These are phyloP conservation scores for Sarocladium strictum DNA, from an alignment of 2,329 filamentous ascomycete species.

Conservation along the genomic window DNA sequence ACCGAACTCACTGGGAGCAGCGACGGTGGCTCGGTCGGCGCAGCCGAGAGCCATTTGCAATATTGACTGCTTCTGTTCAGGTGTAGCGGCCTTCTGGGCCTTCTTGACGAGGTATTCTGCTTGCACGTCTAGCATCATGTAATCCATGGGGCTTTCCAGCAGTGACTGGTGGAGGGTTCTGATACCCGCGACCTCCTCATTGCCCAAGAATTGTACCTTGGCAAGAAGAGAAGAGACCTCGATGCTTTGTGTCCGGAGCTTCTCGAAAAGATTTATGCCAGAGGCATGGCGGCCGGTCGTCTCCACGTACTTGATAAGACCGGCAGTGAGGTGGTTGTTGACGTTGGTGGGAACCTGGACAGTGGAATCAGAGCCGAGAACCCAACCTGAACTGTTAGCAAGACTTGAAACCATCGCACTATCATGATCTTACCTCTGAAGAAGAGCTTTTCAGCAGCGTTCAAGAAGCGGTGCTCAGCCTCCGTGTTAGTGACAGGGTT, in stretches of 20 bases:
- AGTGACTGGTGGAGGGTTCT: conserved; percentile 81
- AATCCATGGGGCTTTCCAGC: conserved; percentile 93
- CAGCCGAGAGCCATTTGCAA: conserved; percentile 84
- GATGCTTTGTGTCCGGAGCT: conserved; percentile 81
- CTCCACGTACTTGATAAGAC: conserved; percentile 87
- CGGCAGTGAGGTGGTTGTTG: conserved; percentile 91
- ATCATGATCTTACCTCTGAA: conserved; percentile 63
- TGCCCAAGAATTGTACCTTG: conserved; percentile 86
- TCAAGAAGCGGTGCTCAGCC: conserved; percentile 90
- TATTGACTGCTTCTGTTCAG: conserved; percentile 57
- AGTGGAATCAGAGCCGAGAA: conserved; percentile 91
- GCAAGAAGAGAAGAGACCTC: conserved; percentile 92
- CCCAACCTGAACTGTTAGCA: conserved; percentile 59
- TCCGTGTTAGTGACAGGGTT: conserved; percentile 99
- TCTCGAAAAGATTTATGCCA: conserved; percentile 96
- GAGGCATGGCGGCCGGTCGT: conserved; percentile 93
- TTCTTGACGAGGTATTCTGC: conserved; percentile 88
- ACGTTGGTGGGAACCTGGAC: conserved; percentile 97
- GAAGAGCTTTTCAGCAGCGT: conserved; percentile 90
- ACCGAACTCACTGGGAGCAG: conserved; percentile 92
- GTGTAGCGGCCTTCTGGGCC: conserved; percentile 49
- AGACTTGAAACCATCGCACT: background rate
- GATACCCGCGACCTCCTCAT: conserved; percentile 95
- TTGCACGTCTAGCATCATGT: conserved; percentile 91
- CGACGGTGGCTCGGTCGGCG: conserved; percentile 89